Evolutionary conservation across 176 grass and related monocot species (phyloP), one percentile per base, ranked within the genome.

Genomic region (Zoysia japonica): DNA sequence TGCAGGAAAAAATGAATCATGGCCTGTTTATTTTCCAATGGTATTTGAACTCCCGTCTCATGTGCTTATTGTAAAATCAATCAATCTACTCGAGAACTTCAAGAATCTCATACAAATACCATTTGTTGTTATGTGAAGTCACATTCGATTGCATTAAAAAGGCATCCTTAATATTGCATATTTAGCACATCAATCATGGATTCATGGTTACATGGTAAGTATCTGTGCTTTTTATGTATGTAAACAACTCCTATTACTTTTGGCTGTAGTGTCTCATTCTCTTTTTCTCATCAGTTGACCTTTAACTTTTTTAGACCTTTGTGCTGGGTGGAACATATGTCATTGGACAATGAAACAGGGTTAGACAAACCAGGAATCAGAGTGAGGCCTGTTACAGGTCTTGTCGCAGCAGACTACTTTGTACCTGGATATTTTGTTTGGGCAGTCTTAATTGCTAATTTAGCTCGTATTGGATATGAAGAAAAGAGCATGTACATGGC

Each of bases 401-500:
- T 99, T 68, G 96, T 99, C 0, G 96, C 96, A 61, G 96, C 96
- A 68, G 96, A 99, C 75, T 99, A 99, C 87, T 99, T 99, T 69
- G 90, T 93, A n/a, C 96, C 96, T 84, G 96, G 96, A 9, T 99
- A 99, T 81, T 99, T 99, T 90, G 96, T 99, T 72, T 99, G 96
- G 96, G 92, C 92, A 68, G 92, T 99, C 45, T 87, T 99, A 80
- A 95, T 99, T 91, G 96, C 96, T 64, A 99, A 95, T 82, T 89
- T 99, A 78, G 96, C 96, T 76, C 87, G 88, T 57, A 95, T 99
- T 80, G 96, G 96, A 47, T 99, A 99, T 74, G 96, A 99, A 91
- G 92, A 99, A 81, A 99, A 95, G 78, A 95, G 88, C 15, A 99
- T 99, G 96, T 99, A 99, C 79, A 99, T 99, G 96, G 96, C 96